Evolutionary conservation across 805 yeast species (phyloP), one percentile per base, ranked within the genome.

Genomic region (Zygotorulaspora danielsina): DNA sequence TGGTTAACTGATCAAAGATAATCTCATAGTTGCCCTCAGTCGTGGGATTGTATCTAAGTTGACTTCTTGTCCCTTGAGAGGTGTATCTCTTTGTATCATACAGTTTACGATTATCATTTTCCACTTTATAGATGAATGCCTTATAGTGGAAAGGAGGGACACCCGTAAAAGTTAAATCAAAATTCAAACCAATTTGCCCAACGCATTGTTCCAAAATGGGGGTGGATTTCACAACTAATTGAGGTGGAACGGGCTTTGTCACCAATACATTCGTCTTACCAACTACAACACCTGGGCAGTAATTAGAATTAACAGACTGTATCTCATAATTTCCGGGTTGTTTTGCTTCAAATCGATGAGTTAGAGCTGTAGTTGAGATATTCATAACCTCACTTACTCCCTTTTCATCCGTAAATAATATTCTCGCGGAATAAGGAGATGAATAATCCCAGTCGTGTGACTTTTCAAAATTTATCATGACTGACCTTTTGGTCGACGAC

Each of bases 111-210:
- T 54, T 53, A 9, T 36, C 39, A 25, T 32, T 25, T 25, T 71
- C 66, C 10, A 76, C 55, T 41, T 76, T 75, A 51, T 76, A 83
- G 10, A 81, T 78, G 31, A 73, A 71, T 44, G 81, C 80, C 28
- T 70, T 73, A 17, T 87, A 70, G 39, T 71, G 72, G 64, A 83
- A 93, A 1, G 97, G 97, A 0, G 95, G 84, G 19, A 79, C 75
- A 12, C 98, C 97, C 4, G 73, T 66, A 36, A 82, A 69, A 0
- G 72, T 62, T 42, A 89, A 69, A 36, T 81, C 84, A 45, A 86
- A 87, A 21, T 72, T 70, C 43, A 88, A 78, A 0, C 97, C 98
- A 6, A 87, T 80, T 32, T 88, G 86, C 0, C 98, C 98, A 20
- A 93, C 84, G 66, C 99, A 93, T 34, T 82, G 76, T 53, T 90